phyloP scores from a whole-genome alignment of 257 asterid genomes.

The Solanum peruvianum region DNA sequence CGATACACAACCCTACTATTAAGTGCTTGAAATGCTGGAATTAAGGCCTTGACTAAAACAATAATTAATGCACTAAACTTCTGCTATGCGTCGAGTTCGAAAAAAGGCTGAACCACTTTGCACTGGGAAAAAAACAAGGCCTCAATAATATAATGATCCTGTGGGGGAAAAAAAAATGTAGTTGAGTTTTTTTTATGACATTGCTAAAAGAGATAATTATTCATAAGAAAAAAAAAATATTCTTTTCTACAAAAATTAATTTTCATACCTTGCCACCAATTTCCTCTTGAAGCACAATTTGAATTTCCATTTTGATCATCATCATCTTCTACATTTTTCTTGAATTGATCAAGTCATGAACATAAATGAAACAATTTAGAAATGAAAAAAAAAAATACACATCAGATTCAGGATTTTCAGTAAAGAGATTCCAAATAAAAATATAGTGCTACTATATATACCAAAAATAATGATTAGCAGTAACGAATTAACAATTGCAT shows the following conservation, averaged over 20 bases:
- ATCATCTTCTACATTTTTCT: conserved; percentile 32
- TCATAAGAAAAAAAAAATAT: not conserved
- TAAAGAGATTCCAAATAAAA: too few species aligned
- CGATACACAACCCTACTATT: too few species aligned
- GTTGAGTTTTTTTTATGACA: not conserved
- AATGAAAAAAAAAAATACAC: not conserved
- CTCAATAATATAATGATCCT: conserved; percentile 71
- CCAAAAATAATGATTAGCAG: too few species aligned
- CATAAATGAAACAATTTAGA: not conserved
- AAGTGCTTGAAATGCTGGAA: not conserved
- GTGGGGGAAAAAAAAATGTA: not conserved
- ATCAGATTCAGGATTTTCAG: not conserved
- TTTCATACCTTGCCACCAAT: conserved; percentile 78
- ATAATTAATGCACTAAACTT: not conserved
- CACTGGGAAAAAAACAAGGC: not conserved
- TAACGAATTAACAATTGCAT: too few species aligned
- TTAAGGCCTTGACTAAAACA: not conserved
- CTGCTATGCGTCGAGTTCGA: not conserved
- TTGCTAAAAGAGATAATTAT: not conserved
- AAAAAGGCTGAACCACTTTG: not conserved
- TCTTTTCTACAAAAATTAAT: not conserved
- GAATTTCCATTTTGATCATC: conserved; percentile 40
- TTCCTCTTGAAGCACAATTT: conserved; percentile 63
- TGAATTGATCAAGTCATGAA: conserved; percentile 15
- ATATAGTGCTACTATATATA: too few species aligned